These are phyloP conservation scores for Hansenula lynferdii DNA, from an alignment of 1,139 yeast genomes.

Conservation along the genomic window DNA sequence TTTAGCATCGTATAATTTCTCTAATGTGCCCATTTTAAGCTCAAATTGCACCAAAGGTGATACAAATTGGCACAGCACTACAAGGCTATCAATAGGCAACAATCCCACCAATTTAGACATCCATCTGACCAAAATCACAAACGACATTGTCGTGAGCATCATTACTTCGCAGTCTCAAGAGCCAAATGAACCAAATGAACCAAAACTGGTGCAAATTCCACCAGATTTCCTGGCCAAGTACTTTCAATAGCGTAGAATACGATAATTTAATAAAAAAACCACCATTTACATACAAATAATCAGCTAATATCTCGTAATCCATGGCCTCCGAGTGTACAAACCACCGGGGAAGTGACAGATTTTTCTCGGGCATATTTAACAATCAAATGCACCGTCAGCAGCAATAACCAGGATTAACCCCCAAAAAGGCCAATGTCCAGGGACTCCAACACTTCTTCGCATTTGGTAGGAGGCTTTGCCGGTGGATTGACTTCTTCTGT, in stretches of 20 bases:
- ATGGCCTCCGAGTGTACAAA: constrained; percentile 1
- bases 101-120: background rate
- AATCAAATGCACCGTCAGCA: no score
- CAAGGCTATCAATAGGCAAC: background rate
- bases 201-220: constrained; percentile 1
- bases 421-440: background rate
- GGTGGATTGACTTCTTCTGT: constrained; percentile 88
- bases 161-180: no score
- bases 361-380: background rate
- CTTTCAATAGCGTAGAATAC: background rate
- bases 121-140: constrained; percentile 4
- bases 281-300: no score
- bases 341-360: background rate
- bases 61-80: background rate
- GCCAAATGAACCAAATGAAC: background rate
- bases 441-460: constrained; percentile 30
- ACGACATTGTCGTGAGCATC: constrained; percentile 1
- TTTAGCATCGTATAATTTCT: constrained; percentile 29
- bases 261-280: no score
- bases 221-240: background rate
- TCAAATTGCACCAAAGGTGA: background rate
- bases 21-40: background rate
- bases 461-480: constrained; percentile 74
- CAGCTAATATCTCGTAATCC: background rate
- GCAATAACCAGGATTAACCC: background rate